These are phyloP conservation scores for Medicago lupulina DNA, from an alignment of 306 rosid genomes.

Conservation along the genomic window DNA sequence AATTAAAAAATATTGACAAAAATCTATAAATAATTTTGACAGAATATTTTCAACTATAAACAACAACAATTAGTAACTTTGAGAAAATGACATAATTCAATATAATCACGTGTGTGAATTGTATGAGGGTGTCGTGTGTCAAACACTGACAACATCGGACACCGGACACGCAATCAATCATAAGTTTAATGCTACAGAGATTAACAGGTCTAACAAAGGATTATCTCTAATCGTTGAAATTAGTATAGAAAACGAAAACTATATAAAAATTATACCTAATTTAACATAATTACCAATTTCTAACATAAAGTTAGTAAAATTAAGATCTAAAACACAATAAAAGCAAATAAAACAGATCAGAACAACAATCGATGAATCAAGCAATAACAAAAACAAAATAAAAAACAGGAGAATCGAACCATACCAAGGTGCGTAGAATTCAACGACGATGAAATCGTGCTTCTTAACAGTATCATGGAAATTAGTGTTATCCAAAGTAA, in stretches of 20 bases:
- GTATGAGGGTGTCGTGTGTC: too few relatives aligned
- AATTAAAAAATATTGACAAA: neutral
- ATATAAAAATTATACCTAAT: neutral
- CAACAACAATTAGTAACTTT: too few relatives aligned
- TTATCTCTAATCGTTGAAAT: neutral
- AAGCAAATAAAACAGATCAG: conserved; percentile 19
- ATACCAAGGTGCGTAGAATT: conserved; percentile 95
- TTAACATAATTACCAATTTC: neutral
- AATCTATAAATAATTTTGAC: neutral
- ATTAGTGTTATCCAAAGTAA: conserved; percentile 82
- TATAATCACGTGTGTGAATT: too few relatives aligned
- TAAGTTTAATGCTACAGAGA: too few relatives aligned
- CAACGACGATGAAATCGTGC: conserved; percentile 88
- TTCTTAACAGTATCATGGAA: conserved; percentile 73
- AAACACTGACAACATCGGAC: too few relatives aligned
- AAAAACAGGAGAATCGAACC: neutral
- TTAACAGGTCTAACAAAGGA: neutral
- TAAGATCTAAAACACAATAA: conserved; percentile 42
- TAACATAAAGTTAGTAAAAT: conserved; percentile 8
- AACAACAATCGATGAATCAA: neutral
- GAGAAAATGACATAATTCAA: too few relatives aligned
- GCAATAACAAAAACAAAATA: neutral
- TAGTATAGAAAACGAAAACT: neutral
- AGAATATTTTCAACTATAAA: too few relatives aligned
- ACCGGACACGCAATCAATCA: too few relatives aligned